Evolutionary conservation across 768 basidiomycete genomes (phyloP).

Genomic region (Chalciporus chontae): DNA sequence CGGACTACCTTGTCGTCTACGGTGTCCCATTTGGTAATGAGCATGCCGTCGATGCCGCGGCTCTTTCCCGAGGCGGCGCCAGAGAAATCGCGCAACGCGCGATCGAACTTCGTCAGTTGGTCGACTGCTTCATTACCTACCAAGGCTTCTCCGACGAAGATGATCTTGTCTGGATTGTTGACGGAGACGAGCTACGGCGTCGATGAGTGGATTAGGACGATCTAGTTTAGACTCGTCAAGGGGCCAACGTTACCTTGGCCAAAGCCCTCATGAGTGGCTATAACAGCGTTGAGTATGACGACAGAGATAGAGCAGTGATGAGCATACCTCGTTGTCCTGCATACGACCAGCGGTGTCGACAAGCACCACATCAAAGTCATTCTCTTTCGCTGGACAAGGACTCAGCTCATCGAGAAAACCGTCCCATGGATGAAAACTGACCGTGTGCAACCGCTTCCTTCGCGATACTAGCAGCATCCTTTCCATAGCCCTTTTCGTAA

Average conservation of each 20-base stretch:
- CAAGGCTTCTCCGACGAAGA: conserved; percentile 97
- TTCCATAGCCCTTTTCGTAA: conserved; percentile 95
- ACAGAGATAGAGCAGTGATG: not conserved
- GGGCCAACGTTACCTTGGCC: conserved; percentile 64
- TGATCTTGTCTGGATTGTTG: conserved; percentile 94
- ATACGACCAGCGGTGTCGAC: conserved; percentile 98
- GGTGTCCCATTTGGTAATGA: conserved; percentile 99
- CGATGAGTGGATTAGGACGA: conserved; percentile 1
- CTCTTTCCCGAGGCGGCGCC: conserved; percentile 62
- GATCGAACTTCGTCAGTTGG: conserved; percentile 95
- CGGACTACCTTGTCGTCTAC: conserved; percentile 81
- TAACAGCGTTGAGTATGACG: conserved; percentile 6
- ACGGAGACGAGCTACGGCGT: conserved; percentile 73
- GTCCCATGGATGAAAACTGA: conserved; percentile 31
- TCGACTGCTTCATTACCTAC: conserved; percentile 99
- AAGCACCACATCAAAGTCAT: conserved; percentile 92
- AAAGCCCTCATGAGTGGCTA: conserved; percentile 96
- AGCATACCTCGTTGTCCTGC: conserved; percentile 94
- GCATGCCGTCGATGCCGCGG: conserved; percentile 96
- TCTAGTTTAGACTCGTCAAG: not conserved
- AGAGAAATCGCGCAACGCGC: conserved; percentile 90
- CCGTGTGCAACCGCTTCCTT: conserved; percentile 92
- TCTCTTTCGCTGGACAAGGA: conserved; percentile 64
- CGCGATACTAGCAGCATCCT: conserved; percentile 98
- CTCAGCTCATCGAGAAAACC: not conserved